Base-by-base conservation (phyloP, 2,329 filamentous ascomycete species). In the Scytalidium lignicola region DNA sequence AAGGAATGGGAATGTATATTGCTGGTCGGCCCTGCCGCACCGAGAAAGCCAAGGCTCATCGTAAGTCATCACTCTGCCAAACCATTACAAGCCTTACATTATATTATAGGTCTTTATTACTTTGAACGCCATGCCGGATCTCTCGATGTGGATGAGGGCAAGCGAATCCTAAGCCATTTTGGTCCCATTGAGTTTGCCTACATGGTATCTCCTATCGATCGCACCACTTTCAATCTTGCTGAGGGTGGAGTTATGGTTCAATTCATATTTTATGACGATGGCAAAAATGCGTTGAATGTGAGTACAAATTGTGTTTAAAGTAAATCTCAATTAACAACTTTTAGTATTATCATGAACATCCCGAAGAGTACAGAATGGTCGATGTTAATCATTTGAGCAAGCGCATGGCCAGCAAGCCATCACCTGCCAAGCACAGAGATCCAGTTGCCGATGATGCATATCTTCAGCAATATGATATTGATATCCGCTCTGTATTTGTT, bases 21-120 rank as follows among this genome's bases (percentile, higher is more conserved):
- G 69, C 76, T 41, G 79, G 78, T 13, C 77, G 82, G 10, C 68
- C 74, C 12, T 80, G 78, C 62, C 78, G 82, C 17, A 78, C 74
- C 18, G 82, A 86, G 65, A 76, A 72, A 63, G 78, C 78, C 18
- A 76, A 76, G 54, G 80, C 76, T 21, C 78, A 82, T 56, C 71
- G 82, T 79, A 64, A 68, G 76, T 65, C 43, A 17, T 23, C 8
- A 4, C 7, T 15, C 41, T 32, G 12, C 51, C 10, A 45, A 12
- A 47, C 12, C 42, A 48, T 20, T 37, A 5, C n/a, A 13, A 19
- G 23, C 10, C 26, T 42, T 2, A 13, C 29, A 2, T 28, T 37
- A 22, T 44, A 18, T 18, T n/a, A 3, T 41, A 82, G 77, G 75
- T 4, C 67, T 69, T 3, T 81, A 75, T 54, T 65, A 76, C 13